Evolutionary conservation across 352 stramenopile genomes (phyloP).

Genomic region (Phytophthora multivora): DNA sequence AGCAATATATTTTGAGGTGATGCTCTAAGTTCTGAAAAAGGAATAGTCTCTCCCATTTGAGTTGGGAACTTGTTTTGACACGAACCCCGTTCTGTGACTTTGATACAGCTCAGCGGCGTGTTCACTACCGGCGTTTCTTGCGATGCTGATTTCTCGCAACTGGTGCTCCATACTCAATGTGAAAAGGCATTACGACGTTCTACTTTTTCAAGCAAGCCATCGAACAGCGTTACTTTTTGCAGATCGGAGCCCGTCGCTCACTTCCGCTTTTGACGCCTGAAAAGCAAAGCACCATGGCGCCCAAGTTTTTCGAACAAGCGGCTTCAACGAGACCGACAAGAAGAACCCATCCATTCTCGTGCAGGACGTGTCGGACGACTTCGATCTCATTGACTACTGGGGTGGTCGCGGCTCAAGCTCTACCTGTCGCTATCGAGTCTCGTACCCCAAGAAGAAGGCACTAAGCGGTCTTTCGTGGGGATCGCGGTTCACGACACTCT

Average conservation of each 20-base stretch:
- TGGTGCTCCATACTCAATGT: neutral
- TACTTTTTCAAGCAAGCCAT: no score
- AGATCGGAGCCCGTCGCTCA: conserved; percentile 12
- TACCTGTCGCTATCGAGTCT: conserved; percentile 6
- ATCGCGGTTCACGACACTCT: conserved; percentile 20
- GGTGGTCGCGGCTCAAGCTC: neutral
- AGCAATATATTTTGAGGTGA: no score
- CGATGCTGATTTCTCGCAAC: conserved; percentile 16
- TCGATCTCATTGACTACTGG: conserved; percentile 15
- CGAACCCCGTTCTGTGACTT: no score
- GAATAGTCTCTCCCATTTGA: no score
- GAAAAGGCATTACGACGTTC: no score
- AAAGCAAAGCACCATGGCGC: conserved; percentile 4
- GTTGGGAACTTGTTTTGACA: no score
- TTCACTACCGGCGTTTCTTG: conserved; percentile 6
- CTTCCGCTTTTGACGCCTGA: conserved; percentile 12
- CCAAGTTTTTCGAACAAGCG: conserved; percentile 4
- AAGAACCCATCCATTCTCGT: conserved; percentile 26
- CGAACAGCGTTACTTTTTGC: conserved; percentile 3
- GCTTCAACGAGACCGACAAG: neutral
- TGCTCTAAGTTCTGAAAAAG: no score
- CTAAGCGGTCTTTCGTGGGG: neutral
- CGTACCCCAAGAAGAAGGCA: conserved; percentile 12
- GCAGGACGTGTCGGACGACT: conserved; percentile 17
- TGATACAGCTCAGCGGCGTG: neutral